A percentile compares a stretch with the other conserved stretches of the same genome.
phyloP scores from a whole-genome alignment of 805 yeast species.

The Candida parachauliodes region DNA sequence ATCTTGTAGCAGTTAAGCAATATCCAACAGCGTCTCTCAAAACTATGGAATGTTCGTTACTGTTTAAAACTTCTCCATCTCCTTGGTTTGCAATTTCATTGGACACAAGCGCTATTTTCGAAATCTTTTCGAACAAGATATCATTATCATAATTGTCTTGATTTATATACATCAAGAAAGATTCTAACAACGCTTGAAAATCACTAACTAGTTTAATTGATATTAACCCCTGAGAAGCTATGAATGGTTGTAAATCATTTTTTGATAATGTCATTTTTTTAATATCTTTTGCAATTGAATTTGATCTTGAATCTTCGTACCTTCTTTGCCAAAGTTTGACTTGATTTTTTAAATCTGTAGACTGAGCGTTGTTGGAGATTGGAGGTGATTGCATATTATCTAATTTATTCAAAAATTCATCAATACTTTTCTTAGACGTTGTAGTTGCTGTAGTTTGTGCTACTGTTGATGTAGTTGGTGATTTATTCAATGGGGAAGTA shows the following conservation, averaged over 20 bases:
- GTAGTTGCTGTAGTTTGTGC: background rate
- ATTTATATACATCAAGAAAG: slow-evolving; percentile 35
- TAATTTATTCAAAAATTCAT: slow-evolving; percentile 11
- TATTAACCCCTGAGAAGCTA: slow-evolving; percentile 42
- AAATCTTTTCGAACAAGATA: slow-evolving; percentile 48
- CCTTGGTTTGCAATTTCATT: slow-evolving; percentile 38
- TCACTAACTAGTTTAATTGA: slow-evolving; percentile 42
- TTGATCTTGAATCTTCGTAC: slow-evolving; percentile 46
- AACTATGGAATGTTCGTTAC: slow-evolving; percentile 41
- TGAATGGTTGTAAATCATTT: slow-evolving; percentile 24
- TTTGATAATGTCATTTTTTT: slow-evolving; percentile 15
- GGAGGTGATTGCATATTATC: slow-evolving; percentile 1
- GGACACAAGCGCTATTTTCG: slow-evolving; percentile 46
- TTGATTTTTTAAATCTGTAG: slow-evolving; percentile 19
- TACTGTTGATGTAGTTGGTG: background rate
- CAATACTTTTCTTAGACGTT: slow-evolving; percentile 8
- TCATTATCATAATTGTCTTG: slow-evolving; percentile 28
- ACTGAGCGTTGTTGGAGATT: slow-evolving; percentile 2
- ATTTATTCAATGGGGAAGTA: slow-evolving; percentile 3
- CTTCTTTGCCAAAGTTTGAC: slow-evolving; percentile 48
- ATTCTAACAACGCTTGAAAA: slow-evolving; percentile 48
- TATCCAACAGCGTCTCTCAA: slow-evolving; percentile 70
- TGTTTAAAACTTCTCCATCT: slow-evolving; percentile 19
- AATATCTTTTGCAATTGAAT: slow-evolving; percentile 19
- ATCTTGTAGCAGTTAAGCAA: slow-evolving; percentile 72